Evolutionary conservation across 805 yeast genomes (phyloP).

Genomic region (Candida railenensis): DNA sequence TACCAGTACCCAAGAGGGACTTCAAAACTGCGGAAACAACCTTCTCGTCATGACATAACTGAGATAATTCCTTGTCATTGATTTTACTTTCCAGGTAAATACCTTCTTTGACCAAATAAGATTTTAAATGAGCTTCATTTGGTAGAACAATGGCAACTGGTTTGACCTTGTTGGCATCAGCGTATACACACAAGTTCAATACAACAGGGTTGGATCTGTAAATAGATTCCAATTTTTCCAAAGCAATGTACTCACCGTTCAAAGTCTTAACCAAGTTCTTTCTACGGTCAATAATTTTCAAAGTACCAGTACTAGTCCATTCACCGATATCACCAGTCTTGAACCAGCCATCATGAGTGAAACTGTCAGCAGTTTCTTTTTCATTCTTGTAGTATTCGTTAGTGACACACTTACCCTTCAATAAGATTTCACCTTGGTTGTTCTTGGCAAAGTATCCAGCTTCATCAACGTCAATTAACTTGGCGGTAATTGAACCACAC

Average conservation of each 20-base stretch:
- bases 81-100: slow-evolving; percentile 47
- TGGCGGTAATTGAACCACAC: slow-evolving; percentile 79
- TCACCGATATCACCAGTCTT: slow-evolving; percentile 96
- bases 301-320: slow-evolving; percentile 79
- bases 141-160: slow-evolving; percentile 92
- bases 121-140: slow-evolving; percentile 61
- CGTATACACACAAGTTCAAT: slow-evolving; percentile 85
- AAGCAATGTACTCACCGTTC: slow-evolving; percentile 97
- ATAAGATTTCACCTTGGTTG: slow-evolving; percentile 88
- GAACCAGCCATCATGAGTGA: slow-evolving; percentile 88
- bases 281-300: slow-evolving; percentile 86
- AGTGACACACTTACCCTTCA: slow-evolving; percentile 72
- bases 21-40: slow-evolving; percentile 55
- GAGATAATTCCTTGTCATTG: slow-evolving; percentile 44
- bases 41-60: slow-evolving; percentile 56
- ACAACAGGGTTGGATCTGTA: slow-evolving; percentile 83
- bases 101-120: slow-evolving; percentile 50
- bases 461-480: slow-evolving; percentile 87
- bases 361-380: slow-evolving; percentile 73
- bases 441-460: slow-evolving; percentile 89
- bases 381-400: slow-evolving; percentile 80
- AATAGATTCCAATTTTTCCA: slow-evolving; percentile 88
- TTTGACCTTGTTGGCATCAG: slow-evolving; percentile 83
- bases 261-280: slow-evolving; percentile 94
- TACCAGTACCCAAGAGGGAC: slow-evolving; percentile 71